phyloP scores from a whole-genome alignment of 1,139 yeast species.

The Pichia sp. region DNA sequence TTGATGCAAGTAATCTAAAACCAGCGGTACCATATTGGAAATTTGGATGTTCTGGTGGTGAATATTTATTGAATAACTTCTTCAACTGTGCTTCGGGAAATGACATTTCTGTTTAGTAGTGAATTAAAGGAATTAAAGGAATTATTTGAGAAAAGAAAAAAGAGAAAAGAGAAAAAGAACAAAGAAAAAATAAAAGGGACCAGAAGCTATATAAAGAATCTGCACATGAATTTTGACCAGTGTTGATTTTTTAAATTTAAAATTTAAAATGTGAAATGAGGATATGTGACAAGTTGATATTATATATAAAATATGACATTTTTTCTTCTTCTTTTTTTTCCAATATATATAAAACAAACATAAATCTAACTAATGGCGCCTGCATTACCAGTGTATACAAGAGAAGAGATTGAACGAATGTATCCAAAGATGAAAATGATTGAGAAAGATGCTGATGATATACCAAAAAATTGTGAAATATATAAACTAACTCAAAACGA shows the following conservation, averaged over 20 bases:
- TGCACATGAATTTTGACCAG: not conserved
- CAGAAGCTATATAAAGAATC: not conserved
- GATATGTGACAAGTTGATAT: not conserved
- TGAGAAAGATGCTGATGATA: not conserved
- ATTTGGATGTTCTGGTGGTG: slow-evolving; percentile 40
- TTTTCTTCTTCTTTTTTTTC: not conserved
- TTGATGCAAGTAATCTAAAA: slow-evolving; percentile 68
- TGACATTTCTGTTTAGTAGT: not conserved
- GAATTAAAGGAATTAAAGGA: not conserved
- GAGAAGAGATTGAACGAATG: slow-evolving; percentile 23
- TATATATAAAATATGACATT: no score
- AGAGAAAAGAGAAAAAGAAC: no score
- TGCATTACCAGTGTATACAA: slow-evolving; percentile 27
- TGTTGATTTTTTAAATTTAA: not conserved
- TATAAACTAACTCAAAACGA: slow-evolving; percentile 28
- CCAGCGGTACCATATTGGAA: slow-evolving; percentile 95
- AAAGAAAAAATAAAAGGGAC: no score
- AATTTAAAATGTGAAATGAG: not conserved
- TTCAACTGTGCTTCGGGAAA: slow-evolving; percentile 29
- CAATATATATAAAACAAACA: not conserved
- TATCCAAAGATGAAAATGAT: slow-evolving; percentile 17
- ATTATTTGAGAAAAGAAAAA: no score
- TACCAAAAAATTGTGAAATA: slow-evolving; percentile 21
- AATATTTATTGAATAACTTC: slow-evolving; percentile 33
- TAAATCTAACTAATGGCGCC: slow-evolving; percentile 27